Conservation (phyloP, 1,139 yeast species). For the Zhuliangozyma parablackwelliae region DNA sequence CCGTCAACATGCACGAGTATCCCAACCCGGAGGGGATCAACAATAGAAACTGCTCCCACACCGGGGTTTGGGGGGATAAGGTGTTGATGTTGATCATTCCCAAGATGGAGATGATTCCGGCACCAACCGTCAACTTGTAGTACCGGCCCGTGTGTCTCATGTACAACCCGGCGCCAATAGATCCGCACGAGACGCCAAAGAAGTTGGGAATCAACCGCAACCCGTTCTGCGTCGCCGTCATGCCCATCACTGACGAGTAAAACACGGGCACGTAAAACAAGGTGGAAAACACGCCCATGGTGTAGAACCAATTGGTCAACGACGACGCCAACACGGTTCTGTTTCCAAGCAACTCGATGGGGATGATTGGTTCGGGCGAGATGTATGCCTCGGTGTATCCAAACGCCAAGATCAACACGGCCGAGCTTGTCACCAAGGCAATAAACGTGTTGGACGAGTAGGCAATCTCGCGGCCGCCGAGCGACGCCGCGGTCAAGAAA, state of each 20-base stretch:
- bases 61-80: conserved; percentile 40
- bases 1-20: conserved; percentile 57
- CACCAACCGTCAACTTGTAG: conserved; percentile 42
- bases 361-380: conserved; percentile 66
- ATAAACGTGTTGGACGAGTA: conserved; percentile 32
- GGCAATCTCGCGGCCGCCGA: conserved; percentile 59
- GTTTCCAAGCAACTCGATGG: conserved; percentile 49
- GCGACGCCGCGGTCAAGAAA: conserved; percentile 60
- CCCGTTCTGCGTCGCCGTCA: conserved; percentile 59
- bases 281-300: conserved; percentile 51
- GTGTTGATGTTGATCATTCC: conserved; percentile 42
- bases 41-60: conserved; percentile 28
- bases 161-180: conserved; percentile 63
- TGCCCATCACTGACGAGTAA: conserved; percentile 52
- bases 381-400: conserved; percentile 51
- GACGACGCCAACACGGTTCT: conserved; percentile 64
- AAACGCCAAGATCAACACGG: conserved; percentile 25
- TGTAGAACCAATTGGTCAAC: conserved; percentile 61
- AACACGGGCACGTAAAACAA: conserved; percentile 64
- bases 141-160: conserved; percentile 70
- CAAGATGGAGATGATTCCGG: conserved; percentile 41
- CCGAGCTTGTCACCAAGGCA: conserved; percentile 17
- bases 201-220: conserved; percentile 61
- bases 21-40: conserved; percentile 52
- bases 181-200: conserved; percentile 65